A percentile compares a stretch with the other conserved stretches of the same genome.
phyloP scores from a whole-genome alignment of 2,329 filamentous ascomycete genomes.

The Neophaeococcomyces aloes region DNA sequence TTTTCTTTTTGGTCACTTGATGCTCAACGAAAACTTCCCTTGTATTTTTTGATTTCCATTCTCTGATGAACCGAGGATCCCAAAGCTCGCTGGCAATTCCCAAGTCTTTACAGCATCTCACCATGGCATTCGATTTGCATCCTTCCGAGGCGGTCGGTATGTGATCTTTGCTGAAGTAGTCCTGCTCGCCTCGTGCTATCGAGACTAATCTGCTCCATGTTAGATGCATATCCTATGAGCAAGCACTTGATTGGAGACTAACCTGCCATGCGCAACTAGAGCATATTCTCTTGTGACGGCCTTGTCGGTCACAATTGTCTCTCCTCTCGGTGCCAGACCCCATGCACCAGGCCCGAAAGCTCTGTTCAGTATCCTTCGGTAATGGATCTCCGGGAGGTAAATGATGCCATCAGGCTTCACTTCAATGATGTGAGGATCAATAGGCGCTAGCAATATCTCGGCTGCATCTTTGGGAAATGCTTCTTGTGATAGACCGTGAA shows the following conservation, averaged over 20 bases:
- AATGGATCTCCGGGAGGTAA: constrained; percentile 97
- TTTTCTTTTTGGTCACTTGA: constrained; percentile 72
- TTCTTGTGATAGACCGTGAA: constrained; percentile 61
- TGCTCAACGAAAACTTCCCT: constrained; percentile 88
- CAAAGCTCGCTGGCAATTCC: constrained; percentile 91
- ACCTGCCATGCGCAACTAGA: constrained; percentile 79
- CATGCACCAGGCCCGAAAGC: constrained; percentile 93
- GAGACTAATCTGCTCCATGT: constrained; percentile 60
- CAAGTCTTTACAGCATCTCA: constrained; percentile 97
- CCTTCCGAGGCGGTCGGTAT: constrained; percentile 93
- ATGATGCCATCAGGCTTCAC: constrained; percentile 96
- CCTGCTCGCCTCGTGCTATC: constrained; percentile 86
- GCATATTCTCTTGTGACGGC: constrained; percentile 85
- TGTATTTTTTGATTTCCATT: constrained; percentile 63
- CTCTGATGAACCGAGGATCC: constrained; percentile 84
- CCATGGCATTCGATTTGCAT: constrained; percentile 93
- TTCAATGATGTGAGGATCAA: constrained; percentile 70
- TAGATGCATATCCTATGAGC: background rate
- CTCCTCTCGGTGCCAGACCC: constrained; percentile 81
- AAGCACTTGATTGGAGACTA: constrained; percentile 26
- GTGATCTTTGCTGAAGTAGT: constrained; percentile 80
- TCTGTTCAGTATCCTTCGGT: constrained; percentile 75
- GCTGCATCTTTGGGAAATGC: constrained; percentile 63
- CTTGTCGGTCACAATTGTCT: constrained; percentile 73
- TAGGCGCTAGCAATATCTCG: constrained; percentile 55